These are phyloP conservation scores for Penicillium silybi DNA, from an alignment of 495 filamentous ascomycete species.

Conservation along the genomic window DNA sequence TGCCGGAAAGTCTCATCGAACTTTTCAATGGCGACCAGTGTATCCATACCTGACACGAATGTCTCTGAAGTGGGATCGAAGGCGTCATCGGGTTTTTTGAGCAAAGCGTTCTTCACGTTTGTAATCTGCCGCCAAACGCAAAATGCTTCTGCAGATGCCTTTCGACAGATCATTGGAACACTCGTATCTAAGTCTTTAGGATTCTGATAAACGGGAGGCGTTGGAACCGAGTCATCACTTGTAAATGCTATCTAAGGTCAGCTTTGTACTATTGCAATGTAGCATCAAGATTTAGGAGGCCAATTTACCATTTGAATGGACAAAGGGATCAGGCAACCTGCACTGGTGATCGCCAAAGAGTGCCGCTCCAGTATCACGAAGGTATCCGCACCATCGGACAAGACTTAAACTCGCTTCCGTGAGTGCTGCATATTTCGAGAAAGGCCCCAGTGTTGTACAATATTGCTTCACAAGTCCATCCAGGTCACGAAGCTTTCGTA, in stretches of 20 bases:
- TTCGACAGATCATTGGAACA: conserved; percentile 13
- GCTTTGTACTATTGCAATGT: not conserved
- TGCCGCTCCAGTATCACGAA: conserved; percentile 25
- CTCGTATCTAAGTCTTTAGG: conserved; percentile 5
- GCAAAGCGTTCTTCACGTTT: conserved; percentile 5
- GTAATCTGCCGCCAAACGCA: conserved; percentile 18
- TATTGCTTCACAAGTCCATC: conserved; percentile 15
- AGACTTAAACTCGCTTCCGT: conserved; percentile 21
- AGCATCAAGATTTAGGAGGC: not conserved
- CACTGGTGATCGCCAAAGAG: conserved; percentile 11
- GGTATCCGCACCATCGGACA: conserved; percentile 12
- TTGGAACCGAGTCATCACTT: not conserved
- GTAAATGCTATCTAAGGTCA: not conserved
- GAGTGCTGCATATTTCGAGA: conserved; percentile 14
- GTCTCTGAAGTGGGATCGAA: not conserved
- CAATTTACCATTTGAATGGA: conserved; percentile 1
- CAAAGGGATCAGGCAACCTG: conserved; percentile 9
- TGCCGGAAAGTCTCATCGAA: conserved; percentile 11
- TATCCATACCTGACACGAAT: not conserved
- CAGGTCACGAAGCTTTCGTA: conserved; percentile 12
- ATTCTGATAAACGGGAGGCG: not conserved
- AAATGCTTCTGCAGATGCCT: conserved; percentile 13
- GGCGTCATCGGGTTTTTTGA: not conserved
- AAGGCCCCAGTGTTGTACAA: conserved; percentile 15
- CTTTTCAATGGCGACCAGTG: not conserved